Evolutionary conservation across 2,329 filamentous ascomycete genomes (phyloP), one percentile per base, ranked within the genome.

Genomic region (Lachnellula hyalina): DNA sequence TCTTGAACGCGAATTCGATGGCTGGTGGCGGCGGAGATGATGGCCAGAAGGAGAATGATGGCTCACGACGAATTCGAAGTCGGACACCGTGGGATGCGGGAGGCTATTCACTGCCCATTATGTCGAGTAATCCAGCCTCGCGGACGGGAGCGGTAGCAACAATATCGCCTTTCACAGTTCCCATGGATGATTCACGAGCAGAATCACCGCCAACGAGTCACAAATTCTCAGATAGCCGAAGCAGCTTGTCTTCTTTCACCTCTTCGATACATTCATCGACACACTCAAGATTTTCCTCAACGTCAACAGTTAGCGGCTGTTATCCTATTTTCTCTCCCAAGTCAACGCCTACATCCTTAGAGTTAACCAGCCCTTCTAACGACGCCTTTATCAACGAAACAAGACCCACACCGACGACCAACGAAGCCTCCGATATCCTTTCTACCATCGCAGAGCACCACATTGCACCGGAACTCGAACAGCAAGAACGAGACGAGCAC

Each of bases 1-100:
- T 70, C 44, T 59, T 70, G 56, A 70, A 70, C 54, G 59, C 58
- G 9, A 64, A 47, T 15, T 17, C 19, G 60, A 50, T 58, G 62
- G 17, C 41, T 54, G 53, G 62, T 65, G 62, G 61, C 56, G 60
- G 66, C 62, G 53, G 66, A 66, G 61, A 63, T 15, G 23, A 23
- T 17, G 44, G 14, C 44, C 21, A 52, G 47, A 54, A 58, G 54
- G 57, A 54, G 38, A 46, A 47, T 42, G 56, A 57, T 19, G 53
- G 47, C 17, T 58, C 55, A 17, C 60, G 52, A 36, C 60, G 58
- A 15, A 55, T 60, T n/a, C 56, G 64, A 38, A 70, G 60, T 59
- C 61, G 68, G 48, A 70, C 66, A 9, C 68, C 68, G 42, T 70
- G 68, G 68, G 68, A 71, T 56, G 68, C 68, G 19, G 68, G 65